A percentile compares a stretch with the other conserved stretches of the same genome.
Conservation (phyloP, 176 grass and related monocot species). For the Pontederia paniculata region DNA sequence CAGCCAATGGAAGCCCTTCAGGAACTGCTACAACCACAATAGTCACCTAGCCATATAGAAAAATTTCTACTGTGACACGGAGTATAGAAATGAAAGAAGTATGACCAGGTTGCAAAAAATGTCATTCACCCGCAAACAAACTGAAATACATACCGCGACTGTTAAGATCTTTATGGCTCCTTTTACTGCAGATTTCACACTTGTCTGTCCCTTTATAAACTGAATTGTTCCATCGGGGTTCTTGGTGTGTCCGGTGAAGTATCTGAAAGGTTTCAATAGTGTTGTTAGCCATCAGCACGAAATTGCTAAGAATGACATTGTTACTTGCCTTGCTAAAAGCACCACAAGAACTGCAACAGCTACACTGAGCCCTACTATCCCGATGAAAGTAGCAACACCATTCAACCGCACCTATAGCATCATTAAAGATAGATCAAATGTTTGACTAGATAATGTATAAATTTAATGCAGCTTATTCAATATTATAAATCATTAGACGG, state of each 20-base stretch:
- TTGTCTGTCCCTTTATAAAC: conserved; percentile 85
- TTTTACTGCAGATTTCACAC: conserved; percentile 39
- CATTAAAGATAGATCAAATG: conserved; percentile 18
- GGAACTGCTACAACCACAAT: conserved; percentile 91
- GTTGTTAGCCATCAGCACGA: neutral
- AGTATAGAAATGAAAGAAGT: conserved; percentile 16
- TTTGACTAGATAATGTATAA: no score
- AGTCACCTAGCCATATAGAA: conserved; percentile 44
- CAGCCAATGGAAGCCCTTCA: conserved; percentile 90
- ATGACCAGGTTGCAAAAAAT: conserved; percentile 9
- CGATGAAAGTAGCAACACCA: conserved; percentile 92
- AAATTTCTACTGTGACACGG: neutral
- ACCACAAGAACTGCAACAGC: conserved; percentile 59
- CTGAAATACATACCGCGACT: conserved; percentile 53
- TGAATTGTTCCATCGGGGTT: conserved; percentile 70
- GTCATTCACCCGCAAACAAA: conserved; percentile 1
- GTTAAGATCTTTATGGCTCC: conserved; percentile 83
- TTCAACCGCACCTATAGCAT: conserved; percentile 72
- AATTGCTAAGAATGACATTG: neutral
- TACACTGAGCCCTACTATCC: conserved; percentile 68
- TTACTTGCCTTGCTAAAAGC: conserved; percentile 62
- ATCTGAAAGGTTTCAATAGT: conserved; percentile 43
- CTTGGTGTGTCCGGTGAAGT: conserved; percentile 67
- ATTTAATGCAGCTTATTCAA: no score
- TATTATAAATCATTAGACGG: neutral